These are phyloP conservation scores for Penicillium psychrosexuale DNA, from an alignment of 2,329 filamentous ascomycete species.

Conservation along the genomic window DNA sequence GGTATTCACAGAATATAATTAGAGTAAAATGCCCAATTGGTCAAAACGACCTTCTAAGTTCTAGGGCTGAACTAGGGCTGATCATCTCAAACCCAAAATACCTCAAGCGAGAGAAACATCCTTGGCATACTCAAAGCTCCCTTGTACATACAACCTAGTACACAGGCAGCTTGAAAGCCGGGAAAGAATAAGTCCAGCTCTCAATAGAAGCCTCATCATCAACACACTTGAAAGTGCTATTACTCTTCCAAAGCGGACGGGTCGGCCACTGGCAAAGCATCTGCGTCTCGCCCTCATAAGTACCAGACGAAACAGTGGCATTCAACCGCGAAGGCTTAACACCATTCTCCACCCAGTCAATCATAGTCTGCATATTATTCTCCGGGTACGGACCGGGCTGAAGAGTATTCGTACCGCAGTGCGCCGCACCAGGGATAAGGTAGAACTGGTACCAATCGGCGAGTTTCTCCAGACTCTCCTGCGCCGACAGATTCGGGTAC, in stretches of 20 bases:
- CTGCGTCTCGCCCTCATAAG: constrained; percentile 31
- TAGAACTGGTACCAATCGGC: constrained; percentile 56
- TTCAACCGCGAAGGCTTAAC: constrained; percentile 46
- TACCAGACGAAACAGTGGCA: constrained; percentile 37
- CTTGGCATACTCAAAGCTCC: not conserved
- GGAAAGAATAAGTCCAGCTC: constrained; percentile 41
- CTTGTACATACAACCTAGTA: constrained; percentile 27
- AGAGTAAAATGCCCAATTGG: not conserved
- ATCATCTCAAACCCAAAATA: not conserved
- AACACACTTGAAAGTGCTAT: constrained; percentile 38
- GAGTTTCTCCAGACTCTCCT: constrained; percentile 43
- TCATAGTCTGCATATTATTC: constrained; percentile 47
- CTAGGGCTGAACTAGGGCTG: not conserved
- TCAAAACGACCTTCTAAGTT: not conserved
- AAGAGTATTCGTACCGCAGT: constrained; percentile 49
- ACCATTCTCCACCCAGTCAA: constrained; percentile 54
- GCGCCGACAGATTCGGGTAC: constrained; percentile 43
- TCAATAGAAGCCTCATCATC: constrained; percentile 40
- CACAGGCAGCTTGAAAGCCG: constrained; percentile 41
- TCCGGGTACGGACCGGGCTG: constrained; percentile 48
- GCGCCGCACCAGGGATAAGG: constrained; percentile 53
- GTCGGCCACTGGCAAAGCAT: constrained; percentile 37
- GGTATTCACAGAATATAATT: not conserved
- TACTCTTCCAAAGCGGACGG: constrained; percentile 31
- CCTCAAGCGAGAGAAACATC: not conserved